These are phyloP conservation scores for Beauveria pseudobassiana DNA, from an alignment of 2,329 filamentous ascomycete genomes.

Conservation along the genomic window DNA sequence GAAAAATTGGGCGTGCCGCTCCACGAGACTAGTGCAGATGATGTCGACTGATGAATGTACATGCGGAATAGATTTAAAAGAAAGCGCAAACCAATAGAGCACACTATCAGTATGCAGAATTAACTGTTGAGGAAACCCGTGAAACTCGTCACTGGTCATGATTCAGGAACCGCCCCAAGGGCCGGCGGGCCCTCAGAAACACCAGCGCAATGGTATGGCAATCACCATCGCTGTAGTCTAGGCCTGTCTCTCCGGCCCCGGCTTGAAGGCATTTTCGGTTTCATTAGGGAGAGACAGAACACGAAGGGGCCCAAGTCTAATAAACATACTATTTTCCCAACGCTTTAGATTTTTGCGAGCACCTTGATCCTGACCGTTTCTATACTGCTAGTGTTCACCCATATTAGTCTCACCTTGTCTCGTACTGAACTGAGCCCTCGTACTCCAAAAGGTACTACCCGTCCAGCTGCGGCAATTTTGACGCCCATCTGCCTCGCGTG, in stretches of 20 bases:
- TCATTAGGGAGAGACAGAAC: constrained; percentile 17
- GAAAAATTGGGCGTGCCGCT: constrained; percentile 26
- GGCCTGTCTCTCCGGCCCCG: too few species aligned
- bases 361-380: constrained; percentile 15
- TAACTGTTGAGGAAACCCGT: too few species aligned
- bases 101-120: background rate
- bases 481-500: constrained; percentile 47
- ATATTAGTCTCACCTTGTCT: constrained; percentile 14
- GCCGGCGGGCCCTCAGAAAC: too few species aligned
- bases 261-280: constrained; percentile 8
- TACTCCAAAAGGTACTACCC: background rate
- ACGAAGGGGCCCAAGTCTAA: constrained; percentile 17
- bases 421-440: constrained; percentile 11
- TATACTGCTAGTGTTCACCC: constrained; percentile 17
- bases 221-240: too few species aligned
- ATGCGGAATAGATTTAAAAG: background rate
- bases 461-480: constrained; percentile 12
- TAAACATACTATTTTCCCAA: constrained; percentile 17
- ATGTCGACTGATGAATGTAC: constrained; percentile 32
- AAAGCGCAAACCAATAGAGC: background rate
- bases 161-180: background rate
- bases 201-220: too few species aligned
- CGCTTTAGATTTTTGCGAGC: constrained; percentile 15
- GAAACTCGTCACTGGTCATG: too few species aligned
- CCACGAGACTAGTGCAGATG: constrained; percentile 29